Evolutionary conservation across 2,329 filamentous ascomycete species (phyloP).

Genomic region (Emergomyces africanus): DNA sequence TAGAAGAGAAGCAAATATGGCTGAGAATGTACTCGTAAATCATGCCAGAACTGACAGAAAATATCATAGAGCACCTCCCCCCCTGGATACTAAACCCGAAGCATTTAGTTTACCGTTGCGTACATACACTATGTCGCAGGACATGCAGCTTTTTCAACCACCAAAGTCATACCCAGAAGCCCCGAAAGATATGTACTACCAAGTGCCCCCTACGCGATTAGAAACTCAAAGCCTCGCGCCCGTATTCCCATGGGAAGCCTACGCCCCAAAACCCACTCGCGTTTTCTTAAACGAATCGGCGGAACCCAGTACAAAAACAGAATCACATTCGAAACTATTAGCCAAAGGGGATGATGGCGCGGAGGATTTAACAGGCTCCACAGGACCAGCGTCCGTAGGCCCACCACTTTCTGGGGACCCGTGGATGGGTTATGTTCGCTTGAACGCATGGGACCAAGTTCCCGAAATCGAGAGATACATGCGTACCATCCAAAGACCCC

Average conservation of each 20-base stretch:
- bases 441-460: constrained; percentile 88
- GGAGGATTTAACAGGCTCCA: constrained; percentile 7
- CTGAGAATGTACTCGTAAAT: not conserved
- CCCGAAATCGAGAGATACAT: constrained; percentile 83
- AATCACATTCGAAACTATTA: not conserved
- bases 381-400: constrained; percentile 5
- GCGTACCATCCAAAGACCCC: constrained; percentile 56
- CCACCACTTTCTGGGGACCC: constrained; percentile 38
- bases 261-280: constrained; percentile 47
- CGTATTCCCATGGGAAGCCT: constrained; percentile 84
- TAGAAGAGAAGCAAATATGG: not conserved
- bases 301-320: constrained; percentile 1
- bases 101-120: constrained; percentile 68
- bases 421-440: constrained; percentile 61
- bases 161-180: constrained; percentile 69
- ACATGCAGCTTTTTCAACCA: constrained; percentile 61
- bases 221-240: constrained; percentile 48
- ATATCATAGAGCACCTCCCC: constrained; percentile 44
- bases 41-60: constrained; percentile 11
- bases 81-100: constrained; percentile 62
- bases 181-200: constrained; percentile 78
- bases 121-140: constrained; percentile 72
- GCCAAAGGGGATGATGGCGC: not conserved
- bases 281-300: constrained; percentile 28
- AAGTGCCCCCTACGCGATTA: constrained; percentile 51